These are phyloP conservation scores for Bonnemaisonia californica DNA, from an alignment of 31 red algal genomes.

Conservation along the genomic window DNA sequence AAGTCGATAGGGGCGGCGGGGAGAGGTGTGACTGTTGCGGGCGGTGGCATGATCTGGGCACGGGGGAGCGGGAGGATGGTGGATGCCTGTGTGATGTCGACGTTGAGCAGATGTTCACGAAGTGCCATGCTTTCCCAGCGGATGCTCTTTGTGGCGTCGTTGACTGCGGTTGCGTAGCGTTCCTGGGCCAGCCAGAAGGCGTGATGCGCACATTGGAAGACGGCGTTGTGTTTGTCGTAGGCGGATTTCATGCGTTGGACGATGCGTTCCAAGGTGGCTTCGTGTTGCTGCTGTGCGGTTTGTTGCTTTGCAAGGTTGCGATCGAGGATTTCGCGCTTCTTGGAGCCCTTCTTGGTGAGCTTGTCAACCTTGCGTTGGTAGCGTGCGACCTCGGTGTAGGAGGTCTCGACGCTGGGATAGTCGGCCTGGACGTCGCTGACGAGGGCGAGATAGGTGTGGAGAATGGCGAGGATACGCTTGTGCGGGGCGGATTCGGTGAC, in stretches of 20 bases:
- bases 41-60: conserved; percentile 15
- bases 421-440: conserved; percentile 5
- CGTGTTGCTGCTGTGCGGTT: neutral
- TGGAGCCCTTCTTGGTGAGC: conserved; percentile 4
- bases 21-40: too few species aligned
- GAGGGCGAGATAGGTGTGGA: conserved; percentile 16
- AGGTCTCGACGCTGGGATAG: neutral
- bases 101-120: conserved; percentile 38
- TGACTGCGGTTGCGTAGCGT: conserved; percentile 19
- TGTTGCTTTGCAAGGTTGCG: conserved; percentile 19
- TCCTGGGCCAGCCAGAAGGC: conserved; percentile 70
- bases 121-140: conserved; percentile 53
- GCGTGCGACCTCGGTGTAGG: conserved; percentile 27
- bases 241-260: conserved; percentile 22
- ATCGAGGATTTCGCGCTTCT: neutral
- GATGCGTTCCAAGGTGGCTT: neutral
- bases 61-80: conserved; percentile 35
- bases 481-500: conserved; percentile 5
- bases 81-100: conserved; percentile 24
- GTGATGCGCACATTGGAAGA: conserved; percentile 68
- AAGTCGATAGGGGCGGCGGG: too few species aligned
- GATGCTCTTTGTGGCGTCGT: conserved; percentile 42
- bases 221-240: conserved; percentile 32
- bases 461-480: neutral
- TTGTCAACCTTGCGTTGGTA: conserved; percentile 34